Base-by-base conservation (phyloP, 345 rosid genomes). In the Leavenworthia alabamica region DNA sequence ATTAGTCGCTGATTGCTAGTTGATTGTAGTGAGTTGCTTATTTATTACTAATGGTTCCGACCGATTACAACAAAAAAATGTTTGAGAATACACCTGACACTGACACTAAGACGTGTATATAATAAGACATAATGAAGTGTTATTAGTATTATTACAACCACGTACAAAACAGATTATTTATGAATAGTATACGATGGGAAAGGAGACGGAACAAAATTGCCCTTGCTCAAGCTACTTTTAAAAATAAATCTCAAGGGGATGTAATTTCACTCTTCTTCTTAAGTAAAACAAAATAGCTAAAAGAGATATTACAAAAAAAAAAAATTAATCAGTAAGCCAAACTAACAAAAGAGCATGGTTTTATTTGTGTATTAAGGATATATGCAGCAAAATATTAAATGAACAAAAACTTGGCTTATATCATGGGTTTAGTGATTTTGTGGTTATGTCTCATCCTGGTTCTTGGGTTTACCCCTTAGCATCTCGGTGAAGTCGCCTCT, bases 401-500 rank as follows among this genome's bases (percentile, higher is more conserved):
- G 6, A 14, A 1, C 6, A 20, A 13, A 55, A 63, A 55, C 48
- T 40, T 76, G 68, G 35, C 62, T 50, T 54, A 2, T 53, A 46
- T 23, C 29, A 1, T 16, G 28, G 28, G 67, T 47, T 63, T 29
- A 62, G 64, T 62, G 63, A 28, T 68, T 54, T 62, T 39, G 46
- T 23, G 68, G 75, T 40, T 65, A 60, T 24, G 85, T 67, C 73
- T 82, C 90, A 41, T 88, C 96, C 64, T 37, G 81, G 70, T 69
- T 71, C 67, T 81, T 86, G 22, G 80, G 41, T 81, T 86, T 90
- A 47, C 82, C 80, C 67, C 90, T 73, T 23, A 92, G 88, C 95
- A 89, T 86, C 60, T 89, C 96, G 0, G 90, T 73, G 79, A 92
- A 90, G 74, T 82, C 81, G 14, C 95, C 96, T 48, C 85, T 85